Conservation (phyloP, 768 basidiomycete species). For the Collybia nuda region DNA sequence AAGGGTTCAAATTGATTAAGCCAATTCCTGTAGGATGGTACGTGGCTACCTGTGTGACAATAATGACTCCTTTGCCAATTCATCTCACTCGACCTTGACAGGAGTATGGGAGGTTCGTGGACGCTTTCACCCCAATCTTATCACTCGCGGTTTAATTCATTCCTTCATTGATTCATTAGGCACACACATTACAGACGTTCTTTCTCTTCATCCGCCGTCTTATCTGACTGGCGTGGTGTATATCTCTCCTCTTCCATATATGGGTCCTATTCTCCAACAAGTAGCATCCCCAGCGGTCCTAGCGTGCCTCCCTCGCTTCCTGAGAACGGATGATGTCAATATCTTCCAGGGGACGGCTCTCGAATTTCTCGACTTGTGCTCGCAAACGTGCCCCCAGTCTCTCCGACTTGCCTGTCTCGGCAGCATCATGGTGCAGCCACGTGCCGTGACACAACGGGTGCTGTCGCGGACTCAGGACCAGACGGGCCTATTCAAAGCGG, state of each 20-base stretch:
- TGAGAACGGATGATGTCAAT: constrained; percentile 19
- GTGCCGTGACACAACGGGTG: constrained; percentile 16
- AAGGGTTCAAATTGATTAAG: constrained; percentile 23
- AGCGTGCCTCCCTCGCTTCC: constrained; percentile 12
- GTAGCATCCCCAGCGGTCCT: constrained; percentile 18
- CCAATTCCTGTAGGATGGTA: constrained; percentile 35
- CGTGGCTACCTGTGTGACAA: constrained; percentile 1
- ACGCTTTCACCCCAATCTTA: neutral
- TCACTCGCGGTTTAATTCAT: neutral
- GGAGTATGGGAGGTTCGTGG: constrained; percentile 25
- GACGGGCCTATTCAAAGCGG: constrained; percentile 20
- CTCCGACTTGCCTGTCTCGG: constrained; percentile 20
- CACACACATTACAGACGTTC: constrained; percentile 24
- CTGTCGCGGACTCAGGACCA: constrained; percentile 23
- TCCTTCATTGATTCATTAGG: constrained; percentile 7
- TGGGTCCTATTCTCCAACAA: constrained; percentile 19
- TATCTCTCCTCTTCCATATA: constrained; percentile 22
- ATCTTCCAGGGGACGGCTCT: constrained; percentile 20
- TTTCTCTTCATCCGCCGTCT: constrained; percentile 20
- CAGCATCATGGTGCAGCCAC: constrained; percentile 23
- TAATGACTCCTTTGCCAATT: neutral
- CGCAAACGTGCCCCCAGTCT: constrained; percentile 12
- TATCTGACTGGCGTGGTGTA: constrained; percentile 26
- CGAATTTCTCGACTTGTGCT: constrained; percentile 16
- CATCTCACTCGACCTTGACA: constrained; percentile 1